Evolutionary conservation across 805 yeast genomes (phyloP), one percentile per base, ranked within the genome.

Genomic region (Scheffersomyces spartinae): DNA sequence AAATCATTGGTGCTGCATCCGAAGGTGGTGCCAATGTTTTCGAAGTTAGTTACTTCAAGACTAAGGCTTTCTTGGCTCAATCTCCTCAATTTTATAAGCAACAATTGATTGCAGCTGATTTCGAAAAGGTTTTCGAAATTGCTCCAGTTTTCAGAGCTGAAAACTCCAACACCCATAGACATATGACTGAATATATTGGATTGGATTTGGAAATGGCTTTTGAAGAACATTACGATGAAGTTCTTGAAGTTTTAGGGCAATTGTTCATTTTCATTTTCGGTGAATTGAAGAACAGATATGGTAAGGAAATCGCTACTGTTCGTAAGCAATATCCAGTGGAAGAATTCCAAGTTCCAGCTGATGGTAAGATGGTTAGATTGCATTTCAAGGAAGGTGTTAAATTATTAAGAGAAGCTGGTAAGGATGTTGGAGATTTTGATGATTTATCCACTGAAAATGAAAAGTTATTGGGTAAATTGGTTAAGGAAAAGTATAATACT

Each of bases 61-160:
- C 84, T 35, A 75, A 78, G 34, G 97, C 97, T 5, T 91, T 70
- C 55, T 63, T 91, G 51, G 98, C 99, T 10, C 99, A 91, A 65
- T 83, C 95, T 20, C 99, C 99, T 25, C 99, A 91, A 66, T 71
- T 91, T 40, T 83, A 91, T 68, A 91, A 91, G 66, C 97, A 91
- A 64, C 95, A 88, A 69, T 73, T 88, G 54, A 91, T 91, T 59
- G 95, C 96, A 24, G 93, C 94, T 32, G 99, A 91, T 63, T 91
- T 88, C 45, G 98, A 91, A 65, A 74, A 73, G 45, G 99, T 91
- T 25, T 91, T 74, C 51, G 99, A 91, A 64, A 70, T 91, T 46
- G 97, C 91, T 2, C 97, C 99, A 18, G 97, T 91, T 22, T 91
- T 91, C 72, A 75, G 99, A 61, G 99, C 99, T 30, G 99, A 91